Evolutionary conservation across 2,329 filamentous ascomycete species (phyloP), one percentile per base, ranked within the genome.

Genomic region (Alternaria brassicae): DNA sequence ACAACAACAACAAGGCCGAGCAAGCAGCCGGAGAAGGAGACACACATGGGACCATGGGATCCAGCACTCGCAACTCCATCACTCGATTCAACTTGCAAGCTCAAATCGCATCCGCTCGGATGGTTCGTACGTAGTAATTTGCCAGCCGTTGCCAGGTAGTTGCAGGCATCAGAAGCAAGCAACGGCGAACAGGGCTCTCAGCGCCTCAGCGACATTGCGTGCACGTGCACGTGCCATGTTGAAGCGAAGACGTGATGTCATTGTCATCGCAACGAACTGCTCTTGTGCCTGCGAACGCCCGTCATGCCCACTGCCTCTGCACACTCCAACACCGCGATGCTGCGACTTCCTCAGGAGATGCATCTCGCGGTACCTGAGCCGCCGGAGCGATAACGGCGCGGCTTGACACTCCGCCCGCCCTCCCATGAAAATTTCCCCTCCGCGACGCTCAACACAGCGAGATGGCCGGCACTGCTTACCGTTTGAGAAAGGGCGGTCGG

Each of bases 401-500:
- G 62, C 65, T 53, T 61, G 57, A 32, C 49, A 39, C 15, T 45
- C 55, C 61, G 50, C 56, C 62, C 63, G 66, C 66, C 60, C 52
- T 54, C 62, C 56, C 56, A 63, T 61, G 58, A 59, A 65, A 70
- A 63, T 58, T 55, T 63, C 49, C 57, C 62, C 63, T 61, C 58
- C 52, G 61, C 56, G 45, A 56, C 56, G 60, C 56, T 70, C 65
- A 66, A 62, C 63, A 41, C 54, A 61, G 57, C 37, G 56, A 49
- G 62, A 73, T 71, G 67, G 61, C 52, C 62, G 58, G 57, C 59
- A 58, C 65, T 59, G 63, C 54, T 60, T 70, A 59, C 64, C 68
- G 61, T 56, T 63, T 60, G 54, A 34, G 25, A 67, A 72, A 71
- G 64, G 63, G 66, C 72, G 61, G 68, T 72, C 63, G 65, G 36